These are phyloP conservation scores for Gossypium herbaceum DNA, from an alignment of 345 rosid genomes.

Conservation along the genomic window DNA sequence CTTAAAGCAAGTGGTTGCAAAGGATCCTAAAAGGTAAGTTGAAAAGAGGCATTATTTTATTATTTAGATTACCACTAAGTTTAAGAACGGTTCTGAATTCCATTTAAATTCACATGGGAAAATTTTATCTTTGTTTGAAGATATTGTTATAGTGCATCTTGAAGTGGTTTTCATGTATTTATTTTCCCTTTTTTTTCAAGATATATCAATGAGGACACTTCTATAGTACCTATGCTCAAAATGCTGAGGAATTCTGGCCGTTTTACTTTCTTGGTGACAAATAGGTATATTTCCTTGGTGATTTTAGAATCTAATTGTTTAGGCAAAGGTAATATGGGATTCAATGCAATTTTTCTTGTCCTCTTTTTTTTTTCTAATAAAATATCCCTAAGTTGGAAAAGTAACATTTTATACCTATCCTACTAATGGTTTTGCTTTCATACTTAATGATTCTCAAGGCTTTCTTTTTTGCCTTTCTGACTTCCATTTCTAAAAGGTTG, in stretches of 20 bases:
- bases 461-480: background rate
- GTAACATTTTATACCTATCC: background rate
- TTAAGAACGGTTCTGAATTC: constrained; percentile 3
- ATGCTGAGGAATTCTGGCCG: constrained; percentile 95
- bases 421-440: background rate
- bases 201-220: constrained; percentile 76
- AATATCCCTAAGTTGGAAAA: background rate
- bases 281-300: constrained; percentile 48
- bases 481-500: background rate
- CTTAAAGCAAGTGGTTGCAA: constrained; percentile 92
- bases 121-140: background rate
- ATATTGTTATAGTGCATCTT: background rate
- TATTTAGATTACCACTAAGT: background rate
- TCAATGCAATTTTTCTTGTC: background rate
- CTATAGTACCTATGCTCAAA: constrained; percentile 76
- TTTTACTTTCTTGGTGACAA: constrained; percentile 93
- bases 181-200: constrained; percentile 30
- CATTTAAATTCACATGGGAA: background rate
- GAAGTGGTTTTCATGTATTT: background rate
- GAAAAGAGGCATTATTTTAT: constrained; percentile 10
- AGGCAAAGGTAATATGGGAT: background rate
- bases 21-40: constrained; percentile 60
- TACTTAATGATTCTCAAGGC: background rate
- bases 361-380: background rate
- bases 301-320: background rate